phyloP scores from a whole-genome alignment of 2,329 filamentous ascomycete species.

The Calonectria crousiana region DNA sequence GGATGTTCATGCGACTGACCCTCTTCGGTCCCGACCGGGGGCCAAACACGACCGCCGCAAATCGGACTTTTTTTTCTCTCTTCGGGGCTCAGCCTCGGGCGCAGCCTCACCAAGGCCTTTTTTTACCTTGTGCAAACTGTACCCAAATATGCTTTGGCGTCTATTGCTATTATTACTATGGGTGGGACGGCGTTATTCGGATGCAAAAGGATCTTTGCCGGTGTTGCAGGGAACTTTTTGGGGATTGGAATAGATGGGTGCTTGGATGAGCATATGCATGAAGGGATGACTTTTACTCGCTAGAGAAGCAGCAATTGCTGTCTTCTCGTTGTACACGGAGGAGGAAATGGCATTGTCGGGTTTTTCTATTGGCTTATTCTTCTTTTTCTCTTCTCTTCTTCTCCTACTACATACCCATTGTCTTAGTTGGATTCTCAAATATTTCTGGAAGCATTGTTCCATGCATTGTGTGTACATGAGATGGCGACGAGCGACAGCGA shows the following conservation, averaged over 20 bases:
- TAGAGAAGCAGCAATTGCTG: slow-evolving; percentile 23
- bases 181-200: slow-evolving; percentile 38
- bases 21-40: slow-evolving; percentile 28
- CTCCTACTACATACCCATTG: slow-evolving; percentile 23
- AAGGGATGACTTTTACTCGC: slow-evolving; percentile 37
- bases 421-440: slow-evolving; percentile 12
- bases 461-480: not conserved
- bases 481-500: not conserved
- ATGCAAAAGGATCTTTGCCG: slow-evolving; percentile 22
- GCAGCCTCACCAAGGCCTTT: slow-evolving; percentile 31
- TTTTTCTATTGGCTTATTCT: slow-evolving; percentile 11
- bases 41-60: slow-evolving; percentile 11
- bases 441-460: slow-evolving; percentile 10
- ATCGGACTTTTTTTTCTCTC: slow-evolving; percentile 22
- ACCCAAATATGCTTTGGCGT: slow-evolving; percentile 32
- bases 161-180: slow-evolving; percentile 33
- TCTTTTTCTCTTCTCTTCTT: slow-evolving; percentile 3
- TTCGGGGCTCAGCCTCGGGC: slow-evolving; percentile 38
- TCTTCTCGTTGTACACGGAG: slow-evolving; percentile 24
- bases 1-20: slow-evolving; percentile 31
- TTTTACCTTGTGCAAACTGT: slow-evolving; percentile 21
- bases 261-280: slow-evolving; percentile 34
- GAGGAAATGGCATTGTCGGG: not conserved
- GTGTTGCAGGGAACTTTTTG: slow-evolving; percentile 28
- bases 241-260: slow-evolving; percentile 33